Evolutionary conservation across 345 rosid genomes (phyloP), one percentile per base, ranked within the genome.

Genomic region (Lepidium africanum): DNA sequence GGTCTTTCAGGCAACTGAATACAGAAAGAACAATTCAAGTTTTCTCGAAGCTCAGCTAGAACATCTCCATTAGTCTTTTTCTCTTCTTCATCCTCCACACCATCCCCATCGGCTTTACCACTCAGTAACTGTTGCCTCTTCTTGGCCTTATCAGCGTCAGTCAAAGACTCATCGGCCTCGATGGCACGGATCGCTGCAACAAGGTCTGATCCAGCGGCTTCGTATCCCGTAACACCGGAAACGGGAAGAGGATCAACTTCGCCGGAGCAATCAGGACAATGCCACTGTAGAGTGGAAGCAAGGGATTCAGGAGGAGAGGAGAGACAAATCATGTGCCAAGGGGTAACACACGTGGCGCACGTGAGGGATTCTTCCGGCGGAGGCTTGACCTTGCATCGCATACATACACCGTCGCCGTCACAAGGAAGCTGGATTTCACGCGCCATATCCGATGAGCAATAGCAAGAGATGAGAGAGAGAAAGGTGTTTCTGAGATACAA

Each of bases 291-390:
- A 6, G 85, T 76, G 37, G 81, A 79, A 14, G 37, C 56, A 25
- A 51, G 36, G 56, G 36, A 25, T 51, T 51, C 36, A 1, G 56
- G 56, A 6, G 56, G 56, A 1, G 36, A 2, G 6, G 79, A 59
- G 9, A 91, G 83, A 50, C 96, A 89, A 0, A 79, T 1, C 71
- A 76, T 79, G 79, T 89, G 97, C 94, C 97, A 91, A 0, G 91
- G 90, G 12, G 94, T 80, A 37, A 17, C 84, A 62, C 92, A 91
- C 21, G 84, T 83, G 71, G 19, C 37, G 67, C 97, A 89, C 14
- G 64, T 38, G 23, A 89, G 81, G 5, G 75, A 76, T 61, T 89
- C 90, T 40, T 84, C 87, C 0, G 70, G 0, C 0, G 63, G 46
- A 19, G 86, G 87, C 7, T 21, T 74, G 1, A 33, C 47, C 60